A percentile compares a stretch with the other conserved stretches of the same genome.
Conservation (phyloP, 768 basidiomycete genomes). For the Xerocomellus dryophilus region DNA sequence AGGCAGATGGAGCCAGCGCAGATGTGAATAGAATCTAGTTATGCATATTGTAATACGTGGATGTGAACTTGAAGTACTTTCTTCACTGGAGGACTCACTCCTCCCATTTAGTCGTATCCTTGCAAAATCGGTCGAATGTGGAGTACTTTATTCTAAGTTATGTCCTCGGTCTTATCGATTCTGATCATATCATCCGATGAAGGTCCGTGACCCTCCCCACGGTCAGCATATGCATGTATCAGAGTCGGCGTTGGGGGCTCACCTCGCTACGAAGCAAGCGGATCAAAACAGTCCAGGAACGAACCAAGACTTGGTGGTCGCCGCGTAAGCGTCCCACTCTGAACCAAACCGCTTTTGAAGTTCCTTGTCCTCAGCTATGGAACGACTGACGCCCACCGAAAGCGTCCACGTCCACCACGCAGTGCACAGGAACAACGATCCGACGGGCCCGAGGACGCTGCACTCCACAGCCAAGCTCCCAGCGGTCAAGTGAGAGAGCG, state of each 20-base stretch:
- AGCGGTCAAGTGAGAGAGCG: conserved; percentile 43
- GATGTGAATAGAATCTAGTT: background rate
- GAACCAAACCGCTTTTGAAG: conserved; percentile 44
- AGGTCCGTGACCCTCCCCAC: background rate
- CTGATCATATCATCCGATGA: background rate
- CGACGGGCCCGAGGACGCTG: conserved; percentile 24
- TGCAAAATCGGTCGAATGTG: background rate
- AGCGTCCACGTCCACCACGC: conserved; percentile 51
- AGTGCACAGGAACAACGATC: conserved; percentile 35
- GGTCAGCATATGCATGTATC: background rate
- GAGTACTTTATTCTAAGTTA: background rate
- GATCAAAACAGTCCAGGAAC: conserved; percentile 43
- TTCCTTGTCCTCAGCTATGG: conserved; percentile 49
- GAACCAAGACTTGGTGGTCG: conserved; percentile 47
- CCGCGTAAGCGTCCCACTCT: conserved; percentile 49
- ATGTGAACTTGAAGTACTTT: background rate
- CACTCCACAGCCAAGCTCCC: conserved; percentile 50
- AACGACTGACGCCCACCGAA: conserved; percentile 47
- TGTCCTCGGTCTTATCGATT: background rate
- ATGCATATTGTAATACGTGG: background rate
- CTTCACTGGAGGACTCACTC: too few species aligned
- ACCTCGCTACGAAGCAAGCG: background rate
- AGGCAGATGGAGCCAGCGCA: background rate
- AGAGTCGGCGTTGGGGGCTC: background rate
- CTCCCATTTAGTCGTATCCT: too few species aligned